A percentile compares a stretch with the other conserved stretches of the same genome.
Conservation (phyloP, 2,329 filamentous ascomycete species). For the Aspergillus brasiliensis region DNA sequence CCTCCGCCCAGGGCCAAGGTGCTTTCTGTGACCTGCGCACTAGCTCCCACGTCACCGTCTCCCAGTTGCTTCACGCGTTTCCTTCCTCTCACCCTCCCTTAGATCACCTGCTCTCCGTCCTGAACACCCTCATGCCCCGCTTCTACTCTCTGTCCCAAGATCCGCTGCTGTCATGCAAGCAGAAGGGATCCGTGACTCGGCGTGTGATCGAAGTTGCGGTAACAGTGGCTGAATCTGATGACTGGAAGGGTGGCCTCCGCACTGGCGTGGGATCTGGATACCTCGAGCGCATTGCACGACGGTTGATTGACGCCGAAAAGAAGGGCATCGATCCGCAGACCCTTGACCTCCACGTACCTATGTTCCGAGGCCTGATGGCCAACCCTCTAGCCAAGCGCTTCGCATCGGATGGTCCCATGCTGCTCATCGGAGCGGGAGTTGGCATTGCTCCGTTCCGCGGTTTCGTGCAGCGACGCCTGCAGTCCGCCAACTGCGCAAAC, state of each 20-base stretch:
- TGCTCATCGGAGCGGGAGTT: conserved; percentile 93
- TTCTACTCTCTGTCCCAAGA: conserved; percentile 99
- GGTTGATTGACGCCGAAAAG: conserved; percentile 68
- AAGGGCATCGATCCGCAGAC: conserved; percentile 55
- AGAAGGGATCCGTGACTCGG: conserved; percentile 69
- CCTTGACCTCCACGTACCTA: conserved; percentile 76
- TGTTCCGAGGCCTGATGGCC: conserved; percentile 98
- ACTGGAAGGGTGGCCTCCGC: conserved; percentile 73
- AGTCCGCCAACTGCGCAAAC: conserved; percentile 94
- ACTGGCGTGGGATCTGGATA: conserved; percentile 91
- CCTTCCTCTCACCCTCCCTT: conserved; percentile 87
- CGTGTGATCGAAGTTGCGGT: conserved; percentile 95
- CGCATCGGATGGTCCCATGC: conserved; percentile 91
- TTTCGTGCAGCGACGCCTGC: conserved; percentile 90
- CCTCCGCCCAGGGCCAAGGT: conserved; percentile 85
- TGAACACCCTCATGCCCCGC: conserved; percentile 90
- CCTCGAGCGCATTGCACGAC: conserved; percentile 80
- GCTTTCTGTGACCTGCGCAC: conserved; percentile 94
- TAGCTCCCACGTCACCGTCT: conserved; percentile 79
- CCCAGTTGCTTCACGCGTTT: conserved; percentile 87
- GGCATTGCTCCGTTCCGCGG: conserved; percentile 97
- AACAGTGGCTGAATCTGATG: conserved; percentile 81
- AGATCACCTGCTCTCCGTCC: conserved; percentile 74
- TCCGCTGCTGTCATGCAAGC: conserved; percentile 74
- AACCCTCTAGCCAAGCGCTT: conserved; percentile 94